Conservation (phyloP, 371 early-diverging fungal species). For the Furculomyces boomerangus region DNA sequence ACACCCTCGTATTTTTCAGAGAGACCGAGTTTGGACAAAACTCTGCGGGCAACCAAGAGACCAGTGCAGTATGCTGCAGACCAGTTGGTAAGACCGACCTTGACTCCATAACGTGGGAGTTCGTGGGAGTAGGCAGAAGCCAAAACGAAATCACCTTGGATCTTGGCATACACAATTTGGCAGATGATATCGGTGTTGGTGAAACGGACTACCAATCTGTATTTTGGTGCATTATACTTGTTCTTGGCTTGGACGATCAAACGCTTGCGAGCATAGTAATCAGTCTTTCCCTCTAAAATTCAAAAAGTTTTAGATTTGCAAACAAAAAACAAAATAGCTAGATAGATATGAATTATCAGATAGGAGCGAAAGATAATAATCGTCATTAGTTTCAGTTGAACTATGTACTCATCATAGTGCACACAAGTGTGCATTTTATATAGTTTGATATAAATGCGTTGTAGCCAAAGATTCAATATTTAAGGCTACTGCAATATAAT, state of each 20-base stretch:
- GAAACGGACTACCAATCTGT: slow-evolving; percentile 99
- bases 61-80: slow-evolving; percentile 99
- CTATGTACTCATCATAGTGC: slow-evolving; percentile 9
- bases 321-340: background rate
- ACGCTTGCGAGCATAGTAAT: slow-evolving; percentile 99
- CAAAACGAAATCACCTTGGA: slow-evolving; percentile 96
- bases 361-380: slow-evolving; percentile 69
- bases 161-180: slow-evolving; percentile 97
- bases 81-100: slow-evolving; percentile 99
- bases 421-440: background rate
- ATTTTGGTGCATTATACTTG: slow-evolving; percentile 99
- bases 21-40: slow-evolving; percentile 88
- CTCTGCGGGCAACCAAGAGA: slow-evolving; percentile 94
- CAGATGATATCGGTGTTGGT: slow-evolving; percentile 97
- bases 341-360: slow-evolving; percentile 32
- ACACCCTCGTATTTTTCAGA: slow-evolving; percentile 93
- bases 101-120: slow-evolving; percentile 94
- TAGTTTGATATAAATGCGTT: background rate
- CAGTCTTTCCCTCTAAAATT: slow-evolving; percentile 96
- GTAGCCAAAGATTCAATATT: background rate
- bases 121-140: slow-evolving; percentile 98
- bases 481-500: background rate
- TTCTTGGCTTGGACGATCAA: slow-evolving; percentile 98
- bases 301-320: background rate
- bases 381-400: slow-evolving; percentile 3